These are phyloP conservation scores for Gypsophila paniculata DNA, from an alignment of 179 eudicot genomes.

Conservation along the genomic window DNA sequence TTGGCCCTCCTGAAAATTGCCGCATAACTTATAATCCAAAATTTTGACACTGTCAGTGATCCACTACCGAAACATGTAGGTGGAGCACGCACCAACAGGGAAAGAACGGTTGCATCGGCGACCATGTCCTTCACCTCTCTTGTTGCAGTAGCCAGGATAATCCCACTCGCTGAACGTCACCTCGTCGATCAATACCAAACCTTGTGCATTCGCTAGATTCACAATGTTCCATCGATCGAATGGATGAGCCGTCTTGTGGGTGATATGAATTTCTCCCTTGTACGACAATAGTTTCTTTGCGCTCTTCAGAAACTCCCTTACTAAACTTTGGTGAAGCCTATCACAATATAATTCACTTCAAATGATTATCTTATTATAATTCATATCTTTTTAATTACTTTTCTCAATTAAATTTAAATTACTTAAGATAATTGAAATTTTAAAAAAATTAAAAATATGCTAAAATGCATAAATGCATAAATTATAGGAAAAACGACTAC, in stretches of 20 bases:
- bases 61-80: constrained; percentile 20
- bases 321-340: constrained; percentile 29
- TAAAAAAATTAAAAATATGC: no score
- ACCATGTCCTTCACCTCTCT: constrained; percentile 33
- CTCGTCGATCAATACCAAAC: constrained; percentile 16
- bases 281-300: constrained; percentile 24
- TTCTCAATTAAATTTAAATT: no score
- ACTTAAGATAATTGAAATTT: no score
- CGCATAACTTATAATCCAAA: no score
- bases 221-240: constrained; percentile 30
- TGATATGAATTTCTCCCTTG: constrained; percentile 33
- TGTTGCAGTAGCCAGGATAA: constrained; percentile 36
- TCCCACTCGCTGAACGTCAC: constrained; percentile 9
- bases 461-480: no score
- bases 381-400: no score
- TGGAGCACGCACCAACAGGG: constrained; percentile 26
- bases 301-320: constrained; percentile 28
- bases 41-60: no score
- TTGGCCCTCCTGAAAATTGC: no score
- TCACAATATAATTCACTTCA: no score
- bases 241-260: constrained; percentile 37
- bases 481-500: no score
- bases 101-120: constrained; percentile 17
- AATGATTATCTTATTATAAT: no score
- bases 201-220: constrained; percentile 24